phyloP scores from a whole-genome alignment of 345 rosid genomes.

The Citropsis articulata region DNA sequence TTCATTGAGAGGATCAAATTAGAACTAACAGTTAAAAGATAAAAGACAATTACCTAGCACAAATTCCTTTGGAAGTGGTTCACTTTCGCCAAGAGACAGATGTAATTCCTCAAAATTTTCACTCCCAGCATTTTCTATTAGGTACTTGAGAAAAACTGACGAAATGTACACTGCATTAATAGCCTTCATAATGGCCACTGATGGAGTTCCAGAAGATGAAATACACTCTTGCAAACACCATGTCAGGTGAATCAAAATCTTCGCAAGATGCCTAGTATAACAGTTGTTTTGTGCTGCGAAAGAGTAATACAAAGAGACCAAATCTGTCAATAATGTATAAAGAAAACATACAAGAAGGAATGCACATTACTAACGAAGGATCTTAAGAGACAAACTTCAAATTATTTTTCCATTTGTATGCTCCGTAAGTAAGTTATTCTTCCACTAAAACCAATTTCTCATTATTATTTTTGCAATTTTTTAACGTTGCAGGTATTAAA shows the following conservation, averaged over 20 bases:
- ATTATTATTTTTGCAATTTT: not conserved
- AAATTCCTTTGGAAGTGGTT: constrained; percentile 54
- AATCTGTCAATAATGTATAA: not conserved
- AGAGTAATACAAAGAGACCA: not conserved
- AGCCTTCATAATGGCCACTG: constrained; percentile 52
- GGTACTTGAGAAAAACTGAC: constrained; percentile 74
- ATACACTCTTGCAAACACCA: constrained; percentile 77
- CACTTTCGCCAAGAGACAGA: constrained; percentile 65
- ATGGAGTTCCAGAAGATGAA: constrained; percentile 43
- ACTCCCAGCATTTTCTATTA: constrained; percentile 61
- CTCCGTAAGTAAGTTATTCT: not conserved
- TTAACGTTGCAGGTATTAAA: not conserved
- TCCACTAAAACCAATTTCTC: not conserved
- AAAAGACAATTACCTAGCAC: constrained; percentile 42
- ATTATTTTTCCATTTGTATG: not conserved
- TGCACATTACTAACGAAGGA: not conserved
- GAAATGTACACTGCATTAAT: constrained; percentile 74
- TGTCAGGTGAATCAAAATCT: constrained; percentile 77
- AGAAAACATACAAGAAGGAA: not conserved
- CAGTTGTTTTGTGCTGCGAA: constrained; percentile 71
- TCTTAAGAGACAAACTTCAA: not conserved
- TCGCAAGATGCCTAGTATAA: constrained; percentile 81
- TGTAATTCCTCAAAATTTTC: constrained; percentile 50
- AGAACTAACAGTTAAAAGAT: not conserved
- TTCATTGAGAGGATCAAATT: not conserved